phyloP scores from a whole-genome alignment of 257 asterid species.

The Capsicum rhomboideum region DNA sequence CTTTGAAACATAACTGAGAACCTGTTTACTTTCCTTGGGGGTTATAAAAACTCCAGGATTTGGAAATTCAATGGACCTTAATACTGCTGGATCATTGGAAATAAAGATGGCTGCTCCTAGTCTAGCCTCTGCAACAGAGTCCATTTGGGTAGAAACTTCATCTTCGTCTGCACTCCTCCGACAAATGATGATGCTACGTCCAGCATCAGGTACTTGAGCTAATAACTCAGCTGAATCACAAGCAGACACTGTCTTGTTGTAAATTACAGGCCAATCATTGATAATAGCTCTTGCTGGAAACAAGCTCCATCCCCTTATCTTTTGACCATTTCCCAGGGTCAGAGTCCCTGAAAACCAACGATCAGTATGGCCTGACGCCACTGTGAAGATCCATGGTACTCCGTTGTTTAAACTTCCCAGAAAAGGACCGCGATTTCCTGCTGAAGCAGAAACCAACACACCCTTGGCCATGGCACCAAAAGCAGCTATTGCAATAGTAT shows the following conservation, averaged over 20 bases:
- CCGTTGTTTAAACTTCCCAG: constrained; percentile 29
- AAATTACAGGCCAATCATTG: constrained; percentile 15
- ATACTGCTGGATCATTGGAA: constrained; percentile 1
- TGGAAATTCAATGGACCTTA: constrained; percentile 3
- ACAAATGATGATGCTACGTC: constrained; percentile 15
- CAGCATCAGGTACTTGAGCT: background rate
- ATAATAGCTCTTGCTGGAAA: constrained; percentile 27
- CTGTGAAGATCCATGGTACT: constrained; percentile 33
- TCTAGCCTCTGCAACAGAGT: constrained; percentile 6
- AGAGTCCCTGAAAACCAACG: constrained; percentile 22
- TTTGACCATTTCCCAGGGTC: constrained; percentile 20
- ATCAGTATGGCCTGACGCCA: constrained; percentile 27
- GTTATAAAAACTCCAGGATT: constrained; percentile 18
- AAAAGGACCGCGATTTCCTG: constrained; percentile 10
- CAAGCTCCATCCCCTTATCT: constrained; percentile 20
- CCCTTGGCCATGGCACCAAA: constrained; percentile 46
- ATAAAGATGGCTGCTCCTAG: constrained; percentile 21
- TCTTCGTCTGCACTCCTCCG: background rate
- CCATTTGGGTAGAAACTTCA: background rate
- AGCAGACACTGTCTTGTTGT: constrained; percentile 19
- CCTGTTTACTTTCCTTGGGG: background rate
- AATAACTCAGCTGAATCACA: constrained; percentile 14
- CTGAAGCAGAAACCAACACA: constrained; percentile 26
- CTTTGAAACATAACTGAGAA: constrained; percentile 15
- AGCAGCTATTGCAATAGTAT: constrained; percentile 30